Evolutionary conservation across 2,329 filamentous ascomycete species (phyloP).

Genomic region (Davidsoniella virescens): DNA sequence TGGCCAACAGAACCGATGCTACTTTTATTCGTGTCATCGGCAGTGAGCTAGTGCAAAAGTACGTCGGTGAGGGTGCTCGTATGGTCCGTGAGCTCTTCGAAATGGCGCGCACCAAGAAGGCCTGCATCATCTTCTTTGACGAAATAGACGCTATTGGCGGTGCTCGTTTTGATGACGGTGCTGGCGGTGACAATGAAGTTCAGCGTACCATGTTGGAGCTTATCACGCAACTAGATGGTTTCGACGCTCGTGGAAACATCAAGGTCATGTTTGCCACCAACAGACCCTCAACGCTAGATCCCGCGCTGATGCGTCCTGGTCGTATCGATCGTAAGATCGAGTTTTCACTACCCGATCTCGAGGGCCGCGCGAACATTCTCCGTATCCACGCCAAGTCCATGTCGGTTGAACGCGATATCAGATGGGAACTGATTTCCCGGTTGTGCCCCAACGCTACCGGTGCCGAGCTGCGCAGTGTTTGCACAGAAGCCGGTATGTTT

Average conservation of each 20-base stretch:
- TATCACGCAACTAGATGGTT: slow-evolving; percentile 91
- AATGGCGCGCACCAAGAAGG: slow-evolving; percentile 98
- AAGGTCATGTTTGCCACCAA: slow-evolving; percentile 99
- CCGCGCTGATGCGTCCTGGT: slow-evolving; percentile 90
- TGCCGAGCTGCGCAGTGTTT: slow-evolving; percentile 88
- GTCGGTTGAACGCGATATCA: slow-evolving; percentile 96
- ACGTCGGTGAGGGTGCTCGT: slow-evolving; percentile 91
- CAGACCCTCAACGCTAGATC: slow-evolving; percentile 84
- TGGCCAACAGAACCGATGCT: slow-evolving; percentile 93
- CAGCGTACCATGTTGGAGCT: slow-evolving; percentile 96
- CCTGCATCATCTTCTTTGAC: slow-evolving; percentile 93
- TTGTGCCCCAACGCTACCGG: slow-evolving; percentile 95
- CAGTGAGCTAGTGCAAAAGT: slow-evolving; percentile 95
- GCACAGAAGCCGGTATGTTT: slow-evolving; percentile 97
- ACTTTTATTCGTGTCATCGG: slow-evolving; percentile 98
- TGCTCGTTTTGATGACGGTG: slow-evolving; percentile 90
- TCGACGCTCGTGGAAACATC: slow-evolving; percentile 93
- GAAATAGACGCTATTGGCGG: slow-evolving; percentile 95
- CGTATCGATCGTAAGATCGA: slow-evolving; percentile 99
- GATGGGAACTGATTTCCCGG: slow-evolving; percentile 96
- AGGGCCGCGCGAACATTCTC: slow-evolving; percentile 92
- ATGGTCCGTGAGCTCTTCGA: slow-evolving; percentile 99
- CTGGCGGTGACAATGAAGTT: slow-evolving; percentile 93
- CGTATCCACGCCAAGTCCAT: slow-evolving; percentile 99
- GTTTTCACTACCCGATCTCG: slow-evolving; percentile 91